Evolutionary conservation across 2,329 filamentous ascomycete species (phyloP).

Genomic region (Domatiomyces catenatus): DNA sequence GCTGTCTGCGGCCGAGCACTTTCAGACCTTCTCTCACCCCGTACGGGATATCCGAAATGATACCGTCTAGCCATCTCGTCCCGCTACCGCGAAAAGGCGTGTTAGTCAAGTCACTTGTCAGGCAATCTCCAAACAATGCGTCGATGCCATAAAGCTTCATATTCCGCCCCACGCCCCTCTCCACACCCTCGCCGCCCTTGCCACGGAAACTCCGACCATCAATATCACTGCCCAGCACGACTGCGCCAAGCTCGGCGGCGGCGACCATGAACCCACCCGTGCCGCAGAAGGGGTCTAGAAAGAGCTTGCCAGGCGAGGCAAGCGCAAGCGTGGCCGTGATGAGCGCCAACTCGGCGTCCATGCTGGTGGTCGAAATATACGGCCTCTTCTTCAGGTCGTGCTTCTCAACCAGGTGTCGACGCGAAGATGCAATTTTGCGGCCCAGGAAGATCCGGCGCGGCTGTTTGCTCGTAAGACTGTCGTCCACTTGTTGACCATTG

Average conservation of each 20-base stretch:
- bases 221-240: conserved; percentile 77
- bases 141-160: conserved; percentile 68
- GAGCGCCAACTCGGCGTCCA: conserved; percentile 88
- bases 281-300: conserved; percentile 91
- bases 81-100: conserved; percentile 48
- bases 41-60: conserved; percentile 91
- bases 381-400: conserved; percentile 85
- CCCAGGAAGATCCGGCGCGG: conserved; percentile 48
- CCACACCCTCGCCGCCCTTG: conserved; percentile 22
- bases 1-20: conserved; percentile 61
- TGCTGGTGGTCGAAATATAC: conserved; percentile 92
- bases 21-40: conserved; percentile 83
- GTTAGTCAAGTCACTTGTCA: conserved; percentile 78
- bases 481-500: background rate
- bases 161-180: conserved; percentile 45
- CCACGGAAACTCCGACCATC: conserved; percentile 81
- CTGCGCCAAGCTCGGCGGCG: conserved; percentile 75
- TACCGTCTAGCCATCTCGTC: conserved; percentile 61
- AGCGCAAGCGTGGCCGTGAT: conserved; percentile 83
- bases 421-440: conserved; percentile 51
- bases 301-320: conserved; percentile 65
- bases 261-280: conserved; percentile 87
- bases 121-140: conserved; percentile 55
- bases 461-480: background rate
- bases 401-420: conserved; percentile 50